phyloP scores from a whole-genome alignment of 495 filamentous ascomycete species.

The Neurospora sp. region DNA sequence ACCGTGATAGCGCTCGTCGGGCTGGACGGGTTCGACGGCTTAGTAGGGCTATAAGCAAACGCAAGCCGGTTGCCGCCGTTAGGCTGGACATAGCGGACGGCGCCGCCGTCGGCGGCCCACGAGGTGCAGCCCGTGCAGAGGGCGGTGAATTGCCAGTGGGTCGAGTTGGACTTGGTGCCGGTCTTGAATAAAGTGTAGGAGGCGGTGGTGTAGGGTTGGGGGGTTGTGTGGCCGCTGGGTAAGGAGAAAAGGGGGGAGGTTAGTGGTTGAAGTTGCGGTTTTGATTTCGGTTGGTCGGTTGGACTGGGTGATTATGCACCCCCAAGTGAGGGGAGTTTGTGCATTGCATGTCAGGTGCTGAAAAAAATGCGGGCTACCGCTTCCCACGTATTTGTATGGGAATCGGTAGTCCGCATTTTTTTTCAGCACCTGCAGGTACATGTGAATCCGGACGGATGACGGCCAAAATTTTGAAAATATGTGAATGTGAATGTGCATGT shows the following conservation, averaged over 20 bases:
- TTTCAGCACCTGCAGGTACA: not conserved
- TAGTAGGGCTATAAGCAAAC: slow-evolving; percentile 29
- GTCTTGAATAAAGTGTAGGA: slow-evolving; percentile 23
- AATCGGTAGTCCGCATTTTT: not conserved
- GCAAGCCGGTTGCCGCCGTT: slow-evolving; percentile 31
- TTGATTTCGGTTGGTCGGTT: not conserved
- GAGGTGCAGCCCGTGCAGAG: slow-evolving; percentile 33
- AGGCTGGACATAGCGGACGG: slow-evolving; percentile 12
- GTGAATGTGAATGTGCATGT: not conserved
- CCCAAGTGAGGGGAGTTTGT: not conserved
- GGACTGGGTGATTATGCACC: not conserved
- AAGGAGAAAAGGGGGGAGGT: not conserved
- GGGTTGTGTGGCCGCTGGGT: slow-evolving; percentile 23
- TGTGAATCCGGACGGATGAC: not conserved
- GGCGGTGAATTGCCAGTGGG: slow-evolving; percentile 37
- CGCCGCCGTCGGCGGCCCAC: slow-evolving; percentile 16
- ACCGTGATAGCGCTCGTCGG: slow-evolving; percentile 21
- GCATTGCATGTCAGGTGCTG: not conserved
- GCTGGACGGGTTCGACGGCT: slow-evolving; percentile 22
- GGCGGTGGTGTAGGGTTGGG: slow-evolving; percentile 20
- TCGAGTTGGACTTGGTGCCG: slow-evolving; percentile 27
- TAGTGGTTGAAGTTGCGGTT: not conserved
- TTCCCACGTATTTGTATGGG: not conserved
- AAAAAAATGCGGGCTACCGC: not conserved
- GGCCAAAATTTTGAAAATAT: not conserved